Base-by-base conservation (phyloP, 352 stramenopile species). In the Pythium phragmitis region DNA sequence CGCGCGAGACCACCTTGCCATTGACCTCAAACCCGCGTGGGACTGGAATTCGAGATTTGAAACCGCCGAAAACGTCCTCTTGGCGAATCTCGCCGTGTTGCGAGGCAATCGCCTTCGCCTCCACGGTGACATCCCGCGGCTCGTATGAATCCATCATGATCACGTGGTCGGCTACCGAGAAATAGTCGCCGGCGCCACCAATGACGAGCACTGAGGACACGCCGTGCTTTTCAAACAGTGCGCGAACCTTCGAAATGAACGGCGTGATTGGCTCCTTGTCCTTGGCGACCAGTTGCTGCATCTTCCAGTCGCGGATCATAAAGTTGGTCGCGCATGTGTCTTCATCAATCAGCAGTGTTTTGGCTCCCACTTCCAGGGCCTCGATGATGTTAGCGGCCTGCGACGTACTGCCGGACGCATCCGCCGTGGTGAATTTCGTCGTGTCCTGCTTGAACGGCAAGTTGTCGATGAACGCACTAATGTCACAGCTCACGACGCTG, bases 291-390 rank as follows among this genome's bases (percentile, higher is more conserved):
- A 99, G 80, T 63, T 97, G 82, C 78, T 98, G 94, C 96, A 99
- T 99, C 73, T 98, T 97, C 69, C 91, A 87, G 74, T 99, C 97
- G 26, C 97, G 86, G 54, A 98, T 98, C 96, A 99, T 99, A 61
- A 99, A 99, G 70, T 99, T 99, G 23, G 96, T 98, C 4, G 96
- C 96, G 64, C 89, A 98, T 2, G 97, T 98, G 76, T 99, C 97
- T 73, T 99, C 97, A 66, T 99, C 97, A 39, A 99, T 92, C 7
- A 99, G 75, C 33, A 99, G 72, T 39, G 88, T 97, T 19, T 92
- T 93, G 2, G 94, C 85, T 49, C 96, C 96, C 45, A 96, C 79
- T 68, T 96, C 89, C 11, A 97, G 75, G 16, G 89, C 88, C 67
- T 99, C 97, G 21, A 98, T 78, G 70, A 99, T 99, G 70, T 98